Evolutionary conservation across 2,329 filamentous ascomycete genomes (phyloP).

Genomic region (Epichloe gansuensis): DNA sequence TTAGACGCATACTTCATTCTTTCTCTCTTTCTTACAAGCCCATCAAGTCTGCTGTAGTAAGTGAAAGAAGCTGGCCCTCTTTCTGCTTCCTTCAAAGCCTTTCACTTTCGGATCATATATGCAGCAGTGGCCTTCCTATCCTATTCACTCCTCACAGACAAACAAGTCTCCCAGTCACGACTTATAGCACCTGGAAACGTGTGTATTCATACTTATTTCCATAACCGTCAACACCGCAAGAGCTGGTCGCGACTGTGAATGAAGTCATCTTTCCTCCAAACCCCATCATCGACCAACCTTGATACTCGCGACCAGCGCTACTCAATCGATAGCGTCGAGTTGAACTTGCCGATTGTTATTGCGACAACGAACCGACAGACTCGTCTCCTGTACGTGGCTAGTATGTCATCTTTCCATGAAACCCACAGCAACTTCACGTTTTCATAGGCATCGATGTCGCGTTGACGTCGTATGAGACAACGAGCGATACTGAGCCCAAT

Average conservation of each 20-base stretch:
- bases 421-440: background rate
- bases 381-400: background rate
- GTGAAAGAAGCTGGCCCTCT: conserved; percentile 4
- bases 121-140: background rate
- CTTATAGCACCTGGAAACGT: background rate
- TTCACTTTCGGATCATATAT: background rate
- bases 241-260: background rate
- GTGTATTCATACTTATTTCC: background rate
- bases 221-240: background rate
- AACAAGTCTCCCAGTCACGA: background rate
- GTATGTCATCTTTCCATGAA: background rate
- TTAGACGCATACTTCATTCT: background rate
- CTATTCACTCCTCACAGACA: background rate
- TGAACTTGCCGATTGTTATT: background rate
- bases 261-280: background rate
- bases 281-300: background rate
- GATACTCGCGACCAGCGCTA: background rate
- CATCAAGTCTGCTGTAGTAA: background rate
- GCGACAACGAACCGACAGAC: background rate
- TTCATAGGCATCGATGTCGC: background rate
- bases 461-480: background rate
- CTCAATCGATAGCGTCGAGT: background rate
- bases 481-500: background rate
- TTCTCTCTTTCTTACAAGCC: background rate
- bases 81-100: background rate